Evolutionary conservation across 148 eudicot species (phyloP).

Genomic region (Vaccinium myrtillus): DNA sequence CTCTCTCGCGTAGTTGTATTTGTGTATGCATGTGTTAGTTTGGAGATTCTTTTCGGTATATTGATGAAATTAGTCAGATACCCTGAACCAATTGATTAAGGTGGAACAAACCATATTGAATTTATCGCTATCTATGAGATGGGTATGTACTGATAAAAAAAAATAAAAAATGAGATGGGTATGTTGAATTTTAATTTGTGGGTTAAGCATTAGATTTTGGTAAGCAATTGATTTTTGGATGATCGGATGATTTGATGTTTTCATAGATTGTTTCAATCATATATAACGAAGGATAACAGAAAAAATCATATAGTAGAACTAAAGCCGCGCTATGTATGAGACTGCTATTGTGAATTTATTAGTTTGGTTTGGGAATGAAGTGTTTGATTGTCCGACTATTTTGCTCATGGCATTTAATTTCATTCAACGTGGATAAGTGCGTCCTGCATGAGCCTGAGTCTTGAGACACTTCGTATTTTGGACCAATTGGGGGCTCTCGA

Average conservation of each 20-base stretch:
- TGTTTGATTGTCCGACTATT: not conserved
- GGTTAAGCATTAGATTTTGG: too few relatives aligned
- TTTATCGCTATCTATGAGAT: not conserved
- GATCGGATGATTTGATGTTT: not conserved
- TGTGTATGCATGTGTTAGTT: not conserved
- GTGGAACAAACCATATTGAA: not conserved
- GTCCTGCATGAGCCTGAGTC: not conserved
- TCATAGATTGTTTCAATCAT: too few relatives aligned
- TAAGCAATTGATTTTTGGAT: too few relatives aligned
- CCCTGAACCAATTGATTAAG: constrained; percentile 12
- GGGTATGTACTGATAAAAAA: too few relatives aligned
- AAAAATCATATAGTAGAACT: not conserved
- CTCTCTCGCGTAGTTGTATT: not conserved
- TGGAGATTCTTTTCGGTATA: not conserved
- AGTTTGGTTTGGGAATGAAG: not conserved
- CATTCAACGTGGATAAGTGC: not conserved
- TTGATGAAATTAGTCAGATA: not conserved
- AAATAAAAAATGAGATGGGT: not conserved
- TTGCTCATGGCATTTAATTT: not conserved
- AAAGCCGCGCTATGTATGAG: not conserved
- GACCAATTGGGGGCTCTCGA: not conserved
- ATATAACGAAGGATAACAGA: too few relatives aligned
- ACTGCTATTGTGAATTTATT: not conserved
- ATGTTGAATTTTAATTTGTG: not conserved
- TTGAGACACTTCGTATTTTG: not conserved